Conservation (phyloP, 2,329 filamentous ascomycete species). For the Pleoardoris graminearum region DNA sequence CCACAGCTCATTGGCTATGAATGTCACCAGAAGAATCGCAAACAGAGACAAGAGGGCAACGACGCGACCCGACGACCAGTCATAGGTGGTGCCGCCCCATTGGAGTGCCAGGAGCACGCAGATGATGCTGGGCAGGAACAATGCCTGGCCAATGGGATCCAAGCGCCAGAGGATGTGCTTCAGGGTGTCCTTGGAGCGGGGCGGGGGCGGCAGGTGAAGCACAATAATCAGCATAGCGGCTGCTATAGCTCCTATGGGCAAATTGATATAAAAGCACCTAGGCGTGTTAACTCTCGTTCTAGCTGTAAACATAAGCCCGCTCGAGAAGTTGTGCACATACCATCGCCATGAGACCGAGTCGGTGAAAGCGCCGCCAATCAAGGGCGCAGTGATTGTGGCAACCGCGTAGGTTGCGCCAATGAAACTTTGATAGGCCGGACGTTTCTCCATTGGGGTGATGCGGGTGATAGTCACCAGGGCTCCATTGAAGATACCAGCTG, state of each 20-base stretch:
- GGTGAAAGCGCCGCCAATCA: conserved; percentile 53
- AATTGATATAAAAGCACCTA: conserved; percentile 50
- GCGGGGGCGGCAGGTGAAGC: conserved; percentile 39
- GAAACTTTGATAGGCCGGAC: neutral
- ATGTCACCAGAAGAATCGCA: conserved; percentile 44
- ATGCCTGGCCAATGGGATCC: conserved; percentile 48
- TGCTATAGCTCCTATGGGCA: conserved; percentile 55
- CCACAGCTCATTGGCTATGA: conserved; percentile 11
- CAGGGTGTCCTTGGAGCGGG: conserved; percentile 36
- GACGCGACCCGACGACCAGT: conserved; percentile 48
- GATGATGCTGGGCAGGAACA: conserved; percentile 52
- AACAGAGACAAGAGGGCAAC: conserved; percentile 49
- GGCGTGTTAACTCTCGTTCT: too few species aligned
- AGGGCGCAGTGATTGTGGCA: conserved; percentile 52
- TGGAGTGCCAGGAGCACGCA: conserved; percentile 45
- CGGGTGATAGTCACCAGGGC: conserved; percentile 43
- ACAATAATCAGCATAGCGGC: conserved; percentile 45
- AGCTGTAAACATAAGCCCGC: too few species aligned
- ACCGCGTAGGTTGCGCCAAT: conserved; percentile 51
- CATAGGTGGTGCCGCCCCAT: conserved; percentile 28
- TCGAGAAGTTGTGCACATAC: too few species aligned
- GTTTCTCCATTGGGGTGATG: neutral
- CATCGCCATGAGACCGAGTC: conserved; percentile 52
- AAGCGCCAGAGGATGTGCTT: conserved; percentile 48
- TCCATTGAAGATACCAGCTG: conserved; percentile 55